Conservation (phyloP, 192 early-diverging fungal genomes). For the Coemansia sp. region DNA sequence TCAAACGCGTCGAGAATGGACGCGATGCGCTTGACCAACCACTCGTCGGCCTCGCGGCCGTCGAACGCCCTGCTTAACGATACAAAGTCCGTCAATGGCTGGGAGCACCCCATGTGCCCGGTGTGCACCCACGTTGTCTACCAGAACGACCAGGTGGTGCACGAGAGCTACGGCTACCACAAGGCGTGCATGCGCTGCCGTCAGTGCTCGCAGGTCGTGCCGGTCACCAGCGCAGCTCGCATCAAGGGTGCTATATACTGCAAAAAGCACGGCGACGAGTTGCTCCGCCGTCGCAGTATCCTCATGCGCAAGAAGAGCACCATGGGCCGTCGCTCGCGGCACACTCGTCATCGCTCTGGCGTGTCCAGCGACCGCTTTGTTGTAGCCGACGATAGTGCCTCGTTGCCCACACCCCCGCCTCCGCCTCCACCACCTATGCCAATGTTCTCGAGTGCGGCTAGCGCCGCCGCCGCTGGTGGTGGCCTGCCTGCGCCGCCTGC, state of each 20-base stretch:
- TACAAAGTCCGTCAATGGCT: slow-evolving; percentile 51
- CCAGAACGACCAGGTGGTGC: slow-evolving; percentile 52
- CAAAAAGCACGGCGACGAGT: slow-evolving; percentile 53
- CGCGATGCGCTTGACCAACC: slow-evolving; percentile 13
- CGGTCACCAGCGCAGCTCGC: slow-evolving; percentile 35
- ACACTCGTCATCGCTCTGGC: slow-evolving; percentile 26
- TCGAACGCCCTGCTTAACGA: slow-evolving; percentile 51
- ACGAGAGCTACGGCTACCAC: slow-evolving; percentile 60
- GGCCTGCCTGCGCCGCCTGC: slow-evolving; percentile 14
- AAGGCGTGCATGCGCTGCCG: slow-evolving; percentile 58
- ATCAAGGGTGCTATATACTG: slow-evolving; percentile 59
- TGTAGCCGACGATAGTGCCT: neutral
- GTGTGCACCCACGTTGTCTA: slow-evolving; percentile 50
- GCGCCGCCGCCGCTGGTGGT: neutral
- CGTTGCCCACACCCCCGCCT: slow-evolving; percentile 20
- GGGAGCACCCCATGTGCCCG: slow-evolving; percentile 57
- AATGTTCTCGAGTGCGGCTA: slow-evolving; percentile 17
- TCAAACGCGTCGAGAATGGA: slow-evolving; percentile 16
- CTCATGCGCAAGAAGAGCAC: slow-evolving; percentile 62
- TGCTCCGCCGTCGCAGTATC: slow-evolving; percentile 58
- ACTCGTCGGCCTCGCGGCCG: slow-evolving; percentile 48
- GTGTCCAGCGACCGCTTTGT: slow-evolving; percentile 30
- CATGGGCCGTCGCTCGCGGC: slow-evolving; percentile 54
- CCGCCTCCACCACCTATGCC: slow-evolving; percentile 47
- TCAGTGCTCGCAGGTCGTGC: slow-evolving; percentile 51